Evolutionary conservation across 2,329 filamentous ascomycete species (phyloP), one percentile per base, ranked within the genome.

Genomic region (Penicillium digitatum): DNA sequence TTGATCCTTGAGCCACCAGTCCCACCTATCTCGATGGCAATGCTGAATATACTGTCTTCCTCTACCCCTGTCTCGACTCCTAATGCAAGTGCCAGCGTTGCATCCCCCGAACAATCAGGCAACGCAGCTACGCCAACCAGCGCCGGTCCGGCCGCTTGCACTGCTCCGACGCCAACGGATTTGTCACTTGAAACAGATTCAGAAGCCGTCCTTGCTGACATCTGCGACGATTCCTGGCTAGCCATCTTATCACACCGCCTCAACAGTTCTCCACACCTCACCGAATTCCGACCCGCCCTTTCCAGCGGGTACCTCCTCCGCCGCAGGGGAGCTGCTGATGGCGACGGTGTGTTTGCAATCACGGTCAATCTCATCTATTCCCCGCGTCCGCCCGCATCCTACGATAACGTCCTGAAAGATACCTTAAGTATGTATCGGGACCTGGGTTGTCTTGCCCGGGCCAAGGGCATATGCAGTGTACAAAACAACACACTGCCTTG

Each of bases 211-310:
- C 77, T 87, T 11, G 70, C 82, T 37, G 83, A 87, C 62, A 69
- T 79, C 18, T 78, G 77, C 22, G 83, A 87, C 63, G 83, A 87
- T 59, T 81, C 80, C 0, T 86, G 82, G 81, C 77, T 76, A 31
- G 70, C 85, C 8, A 74, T 84, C 20, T 73, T 86, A 54, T 78
- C 78, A 0, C 79, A 81, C 62, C 76, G 73, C 27, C 62, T 76
- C 32, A 75, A 75, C 54, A 72, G 69, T 54, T 74, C 74, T 4
- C 67, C 69, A 0, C 73, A 73, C 44, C 61, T 77, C 34, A 72
- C 72, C 8, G 73, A 76, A 48, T 73, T 72, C 60, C 71, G 72
- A 22, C 75, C 76, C 22, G 71, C 75, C 8, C 60, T 77, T 38
- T 70, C 71, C n/a, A 79, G 75, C 55, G 78, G 74, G 22, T 77